Base-by-base conservation (phyloP, 176 grass and related monocot genomes). In the Oryza glumipatula region DNA sequence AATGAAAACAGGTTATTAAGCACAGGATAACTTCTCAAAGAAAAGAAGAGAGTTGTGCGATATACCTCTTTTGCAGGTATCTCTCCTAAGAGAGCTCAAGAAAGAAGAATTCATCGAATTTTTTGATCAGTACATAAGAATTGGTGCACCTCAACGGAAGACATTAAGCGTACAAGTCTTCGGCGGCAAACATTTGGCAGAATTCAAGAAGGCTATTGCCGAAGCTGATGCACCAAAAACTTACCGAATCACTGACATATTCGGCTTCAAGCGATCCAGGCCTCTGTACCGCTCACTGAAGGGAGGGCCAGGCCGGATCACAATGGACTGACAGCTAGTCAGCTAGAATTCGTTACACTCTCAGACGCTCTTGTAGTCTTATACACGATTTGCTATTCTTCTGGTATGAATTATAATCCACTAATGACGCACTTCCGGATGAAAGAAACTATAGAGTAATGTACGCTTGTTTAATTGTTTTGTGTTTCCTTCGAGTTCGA, bases 81-180 rank as follows among this genome's bases (percentile, higher is more conserved):
- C 83, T 61, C 80, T 90, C 64, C 80, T 98, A 36, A 91, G 76
- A 86, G 89, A 91, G 67, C 89, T 98, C 41, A 93, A 84, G 76
- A 98, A 98, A 65, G 88, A 93, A 74, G 93, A 95, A 47, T 89
- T 98, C 84, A 74, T 95, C 33, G 78, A 87, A 72, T 95, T 83
- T 80, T 95, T 98, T 15, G 48, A 90, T 24, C 24, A 68, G 67
- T 83, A 90, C 82, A 90, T 98, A 68, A 93, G 95, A 76, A 76
- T 95, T 0, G 92, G 80, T 16, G 90, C 91, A 1, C 89, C 91
- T 38, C 67, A 90, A 79, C 90, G 90, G 77, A 95, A 83, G 73
- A 90, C 87, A 13, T 12, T 95, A 66, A 91, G 95, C 78, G 85
- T 98, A 68, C 88, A 90, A 81, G 87, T 98, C 60, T 98, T 87